Base-by-base conservation (phyloP, 352 stramenopile species). In the Phytophthora tubulina region DNA sequence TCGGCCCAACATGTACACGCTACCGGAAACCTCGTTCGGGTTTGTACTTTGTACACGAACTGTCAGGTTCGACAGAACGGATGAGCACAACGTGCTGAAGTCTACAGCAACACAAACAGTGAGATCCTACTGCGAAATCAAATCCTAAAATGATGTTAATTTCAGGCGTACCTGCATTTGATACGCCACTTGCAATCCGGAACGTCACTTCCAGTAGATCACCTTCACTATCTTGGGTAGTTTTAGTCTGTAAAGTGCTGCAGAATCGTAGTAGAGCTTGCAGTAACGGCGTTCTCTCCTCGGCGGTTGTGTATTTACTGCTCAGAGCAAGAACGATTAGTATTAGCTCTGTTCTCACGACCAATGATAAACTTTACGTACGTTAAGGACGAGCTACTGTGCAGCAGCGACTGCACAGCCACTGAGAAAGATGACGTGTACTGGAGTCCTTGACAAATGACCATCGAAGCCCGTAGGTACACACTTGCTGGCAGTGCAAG, bases 191-290 rank as follows among this genome's bases (percentile, higher is more conserved):
- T 9, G 84, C 74, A 39, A 92, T 53, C 3, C 76, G 79, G 33
- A 92, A 88, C n/a, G 80, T 83, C 3, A 84, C 88, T 71, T 93
- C 84, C 2, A 95, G 55, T 70, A 95, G 41, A 17, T 90, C 83
- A 33, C 83, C 81, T 54, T 77, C 57, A 39, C 50, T 73, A 48
- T 73, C 51, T 59, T 70, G 62, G 21, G 54, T 60, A 39, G 44
- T 54, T 31, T 70, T 66, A 14, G 35, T 49, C 42, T 63, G 67
- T 21, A 57, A 32, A 14, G 54, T 48, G 39, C 52, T 75, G 48
- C 72, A 79, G 33, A 73, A 75, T 48, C 38, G 53, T 9, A 80
- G 62, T 53, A 88, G 44, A 27, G 59, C 17, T 49, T 79, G 69
- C 6, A 92, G 39, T 38, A 91, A 58, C 32, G 82, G 70, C 1